These are phyloP conservation scores for Saccharomycopsis synnaedendra DNA, from an alignment of 805 yeast genomes.

Conservation along the genomic window DNA sequence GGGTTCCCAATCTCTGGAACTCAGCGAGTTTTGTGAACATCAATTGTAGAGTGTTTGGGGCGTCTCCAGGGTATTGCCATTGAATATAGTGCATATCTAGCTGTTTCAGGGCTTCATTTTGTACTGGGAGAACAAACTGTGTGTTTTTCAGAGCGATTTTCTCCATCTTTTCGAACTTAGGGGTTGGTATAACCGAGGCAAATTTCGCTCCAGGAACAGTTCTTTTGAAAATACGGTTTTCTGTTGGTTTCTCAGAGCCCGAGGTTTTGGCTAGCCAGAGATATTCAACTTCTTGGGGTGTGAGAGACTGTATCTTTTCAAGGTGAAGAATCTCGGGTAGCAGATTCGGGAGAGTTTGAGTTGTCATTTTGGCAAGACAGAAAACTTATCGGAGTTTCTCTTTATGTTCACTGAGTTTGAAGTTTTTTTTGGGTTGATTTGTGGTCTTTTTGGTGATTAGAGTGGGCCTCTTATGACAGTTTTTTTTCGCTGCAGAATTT, in stretches of 20 bases:
- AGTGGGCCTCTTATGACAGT: too few species aligned
- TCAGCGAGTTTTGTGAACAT: constrained; percentile 9
- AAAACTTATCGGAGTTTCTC: too few species aligned
- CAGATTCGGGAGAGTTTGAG: constrained; percentile 1
- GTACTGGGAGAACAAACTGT: constrained; percentile 12
- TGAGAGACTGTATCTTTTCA: constrained; percentile 4
- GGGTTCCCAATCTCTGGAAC: constrained; percentile 7
- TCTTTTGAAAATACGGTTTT: neutral
- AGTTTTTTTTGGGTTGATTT: neutral
- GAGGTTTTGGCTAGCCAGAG: constrained; percentile 12
- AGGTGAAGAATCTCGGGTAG: constrained; percentile 6
- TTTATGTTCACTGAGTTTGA: neutral
- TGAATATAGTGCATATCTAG: constrained; percentile 15
- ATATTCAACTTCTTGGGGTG: constrained; percentile 11
- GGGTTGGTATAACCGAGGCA: constrained; percentile 4
- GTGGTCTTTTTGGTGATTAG: too few species aligned
- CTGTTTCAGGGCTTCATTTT: constrained; percentile 7
- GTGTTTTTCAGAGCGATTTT: constrained; percentile 1
- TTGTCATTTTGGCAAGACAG: neutral
- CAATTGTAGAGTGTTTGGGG: constrained; percentile 4
- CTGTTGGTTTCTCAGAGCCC: neutral
- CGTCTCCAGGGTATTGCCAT: constrained; percentile 11
- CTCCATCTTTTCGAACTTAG: constrained; percentile 3
- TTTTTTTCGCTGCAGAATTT: too few species aligned
- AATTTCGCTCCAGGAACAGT: neutral